Base-by-base conservation (phyloP, 1,139 yeast genomes). In the Scheffersomyces insectosa region DNA sequence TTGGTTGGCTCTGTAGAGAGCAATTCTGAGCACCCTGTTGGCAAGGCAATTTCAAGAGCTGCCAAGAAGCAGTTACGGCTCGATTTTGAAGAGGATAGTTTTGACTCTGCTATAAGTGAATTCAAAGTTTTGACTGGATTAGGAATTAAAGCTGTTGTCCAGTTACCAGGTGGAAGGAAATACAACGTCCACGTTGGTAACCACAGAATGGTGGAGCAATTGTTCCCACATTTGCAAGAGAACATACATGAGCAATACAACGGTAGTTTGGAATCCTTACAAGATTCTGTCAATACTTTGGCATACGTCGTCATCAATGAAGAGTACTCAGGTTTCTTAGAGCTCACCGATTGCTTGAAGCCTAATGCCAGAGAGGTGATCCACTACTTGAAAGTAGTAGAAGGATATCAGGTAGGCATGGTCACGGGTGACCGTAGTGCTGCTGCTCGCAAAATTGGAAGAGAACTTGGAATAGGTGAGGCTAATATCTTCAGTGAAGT, bases 11-110 rank as follows among this genome's bases (percentile, higher is more conserved):
- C 82, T 0, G 67, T 85, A 3, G 98, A 93, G 62, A 56, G 67
- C 14, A 75, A 77, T 44, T 85, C 95, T 45, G 97, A 90, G 59
- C 99, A 93, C 63, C 98, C 98, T 0, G 78, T 88, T 25, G 97
- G 95, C 2, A 75, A 70, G 49, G 91, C 97, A 0, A 73, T 93
- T 33, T 70, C 66, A 30, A 54, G 58, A 36, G 57, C 68, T 39
- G 62, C 78, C 43, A 57, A 48, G 42, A 31, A 48, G 11, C 42
- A 57, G 38, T 51, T 63, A 51, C 60, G 65, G 28, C 50, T 70
- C 35, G 46, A 42, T 3, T 70, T 70, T 47, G 72, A 67, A 29
- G 71, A 57, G 40, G 79, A 65, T 54, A 51, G 48, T 44, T 70
- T 59, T 50, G 57, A 38, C 54, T 70, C 60, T 36, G 55, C 38